These are phyloP conservation scores for Cordyceps fumosorosea DNA, from an alignment of 2,329 filamentous ascomycete species.

Conservation along the genomic window DNA sequence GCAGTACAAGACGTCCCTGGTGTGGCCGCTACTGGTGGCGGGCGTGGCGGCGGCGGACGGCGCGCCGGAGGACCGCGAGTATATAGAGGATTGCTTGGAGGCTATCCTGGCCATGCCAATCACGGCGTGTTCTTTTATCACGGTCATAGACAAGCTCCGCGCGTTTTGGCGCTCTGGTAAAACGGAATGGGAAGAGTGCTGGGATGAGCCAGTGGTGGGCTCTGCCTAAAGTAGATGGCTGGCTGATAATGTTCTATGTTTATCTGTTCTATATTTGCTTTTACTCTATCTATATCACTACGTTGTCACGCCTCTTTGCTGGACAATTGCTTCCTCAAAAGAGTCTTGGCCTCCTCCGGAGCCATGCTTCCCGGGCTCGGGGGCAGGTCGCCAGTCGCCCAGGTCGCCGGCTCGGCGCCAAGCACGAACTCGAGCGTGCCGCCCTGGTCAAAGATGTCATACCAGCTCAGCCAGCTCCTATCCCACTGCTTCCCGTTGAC, in stretches of 20 bases:
- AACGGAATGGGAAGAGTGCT: background rate
- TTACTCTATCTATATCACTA: background rate
- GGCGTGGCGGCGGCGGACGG: background rate
- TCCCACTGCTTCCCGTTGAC: constrained; percentile 59
- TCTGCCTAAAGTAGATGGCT: background rate
- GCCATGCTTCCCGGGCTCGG: constrained; percentile 48
- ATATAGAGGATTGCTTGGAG: background rate
- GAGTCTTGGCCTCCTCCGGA: constrained; percentile 11
- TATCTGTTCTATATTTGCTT: background rate
- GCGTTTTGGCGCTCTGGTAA: background rate
- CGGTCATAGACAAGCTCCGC: background rate
- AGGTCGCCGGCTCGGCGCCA: constrained; percentile 44
- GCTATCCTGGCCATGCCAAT: background rate
- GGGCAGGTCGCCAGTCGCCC: constrained; percentile 53
- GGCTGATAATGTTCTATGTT: background rate
- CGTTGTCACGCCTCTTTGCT: background rate
- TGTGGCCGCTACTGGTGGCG: background rate
- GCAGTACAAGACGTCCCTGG: background rate
- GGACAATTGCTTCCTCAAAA: constrained; percentile 9
- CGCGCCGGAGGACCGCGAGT: background rate
- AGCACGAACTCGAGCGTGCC: constrained; percentile 59
- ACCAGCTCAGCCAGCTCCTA: constrained; percentile 59
- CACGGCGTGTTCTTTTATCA: background rate
- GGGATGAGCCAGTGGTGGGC: constrained; percentile 2
- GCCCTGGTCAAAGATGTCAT: constrained; percentile 58